phyloP scores from a whole-genome alignment of 164 flowering plant genomes.

The Stephania japonica region DNA sequence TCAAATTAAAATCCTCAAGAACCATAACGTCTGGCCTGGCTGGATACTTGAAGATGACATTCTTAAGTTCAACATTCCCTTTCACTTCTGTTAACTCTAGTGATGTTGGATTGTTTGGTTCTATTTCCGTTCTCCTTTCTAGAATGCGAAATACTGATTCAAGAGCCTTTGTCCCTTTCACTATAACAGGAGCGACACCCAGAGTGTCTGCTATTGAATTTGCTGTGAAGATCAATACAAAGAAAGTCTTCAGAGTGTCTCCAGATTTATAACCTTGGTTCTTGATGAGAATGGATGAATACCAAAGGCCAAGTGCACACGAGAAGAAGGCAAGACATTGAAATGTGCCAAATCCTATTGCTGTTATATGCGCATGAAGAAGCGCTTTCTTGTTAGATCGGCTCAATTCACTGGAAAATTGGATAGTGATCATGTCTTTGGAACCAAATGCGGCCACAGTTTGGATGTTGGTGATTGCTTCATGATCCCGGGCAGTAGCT shows the following conservation, averaged over 20 bases:
- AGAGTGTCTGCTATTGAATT: conserved; percentile 66
- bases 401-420: conserved; percentile 40
- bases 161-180: conserved; percentile 61
- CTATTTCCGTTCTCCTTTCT: conserved; percentile 42
- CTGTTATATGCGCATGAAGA: conserved; percentile 63
- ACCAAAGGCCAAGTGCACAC: conserved; percentile 75
- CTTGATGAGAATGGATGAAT: conserved; percentile 53
- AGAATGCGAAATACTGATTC: conserved; percentile 61
- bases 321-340: conserved; percentile 55
- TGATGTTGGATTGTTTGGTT: conserved; percentile 37
- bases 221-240: conserved; percentile 61
- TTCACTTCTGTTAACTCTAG: conserved; percentile 28
- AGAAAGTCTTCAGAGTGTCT: conserved; percentile 55
- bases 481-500: conserved; percentile 63
- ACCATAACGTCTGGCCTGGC: conserved; percentile 51
- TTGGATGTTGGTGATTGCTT: conserved; percentile 64
- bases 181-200: conserved; percentile 62
- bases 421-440: conserved; percentile 39
- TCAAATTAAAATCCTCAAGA: conserved; percentile 41
- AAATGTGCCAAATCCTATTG: conserved; percentile 57
- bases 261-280: conserved; percentile 43
- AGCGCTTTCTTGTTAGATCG: conserved; percentile 43
- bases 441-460: conserved; percentile 73
- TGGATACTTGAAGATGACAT: conserved; percentile 63
- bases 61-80: conserved; percentile 54